phyloP scores from a whole-genome alignment of 2,329 filamentous ascomycete species.

The Pyrenophora tritici-repentis region DNA sequence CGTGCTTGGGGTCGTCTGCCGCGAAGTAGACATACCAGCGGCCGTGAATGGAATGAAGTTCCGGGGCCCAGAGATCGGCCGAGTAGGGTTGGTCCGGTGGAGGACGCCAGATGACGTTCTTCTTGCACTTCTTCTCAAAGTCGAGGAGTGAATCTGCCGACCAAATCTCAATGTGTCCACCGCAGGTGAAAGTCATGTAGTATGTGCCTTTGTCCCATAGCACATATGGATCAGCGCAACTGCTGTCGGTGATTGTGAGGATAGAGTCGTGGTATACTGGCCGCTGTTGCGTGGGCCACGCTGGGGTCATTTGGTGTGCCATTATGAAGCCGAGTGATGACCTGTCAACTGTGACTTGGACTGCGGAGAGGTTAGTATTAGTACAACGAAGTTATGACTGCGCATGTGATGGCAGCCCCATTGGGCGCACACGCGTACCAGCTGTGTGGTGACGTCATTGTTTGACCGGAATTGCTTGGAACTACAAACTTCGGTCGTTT shows the following conservation, averaged over 20 bases:
- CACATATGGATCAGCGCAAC: conserved; percentile 54
- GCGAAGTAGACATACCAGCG: conserved; percentile 62
- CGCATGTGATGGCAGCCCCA: conserved; percentile 13
- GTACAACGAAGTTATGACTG: not conserved
- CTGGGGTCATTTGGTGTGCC: conserved; percentile 12
- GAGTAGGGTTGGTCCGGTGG: conserved; percentile 51
- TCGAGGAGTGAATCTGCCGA: conserved; percentile 47
- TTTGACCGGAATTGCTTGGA: not conserved
- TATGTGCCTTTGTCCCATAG: conserved; percentile 50
- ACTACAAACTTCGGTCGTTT: not conserved
- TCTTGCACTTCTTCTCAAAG: conserved; percentile 46
- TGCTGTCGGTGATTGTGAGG: conserved; percentile 48
- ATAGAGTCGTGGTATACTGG: conserved; percentile 48
- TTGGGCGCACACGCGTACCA: conserved; percentile 11
- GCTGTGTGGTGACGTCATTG: conserved; percentile 22
- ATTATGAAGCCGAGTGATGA: not conserved
- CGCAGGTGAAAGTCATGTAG: conserved; percentile 55
- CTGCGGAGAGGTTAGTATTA: not conserved
- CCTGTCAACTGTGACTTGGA: not conserved
- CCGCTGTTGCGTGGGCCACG: conserved; percentile 11
- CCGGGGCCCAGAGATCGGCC: conserved; percentile 60
- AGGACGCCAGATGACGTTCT: conserved; percentile 52
- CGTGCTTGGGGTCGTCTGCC: conserved; percentile 48
- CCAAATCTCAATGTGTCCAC: conserved; percentile 53
- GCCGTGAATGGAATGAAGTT: conserved; percentile 57